Evolutionary conservation across 1,284 basidiomycete species (phyloP), one percentile per base, ranked within the genome.

Genomic region (Rhodotorula sp.): DNA sequence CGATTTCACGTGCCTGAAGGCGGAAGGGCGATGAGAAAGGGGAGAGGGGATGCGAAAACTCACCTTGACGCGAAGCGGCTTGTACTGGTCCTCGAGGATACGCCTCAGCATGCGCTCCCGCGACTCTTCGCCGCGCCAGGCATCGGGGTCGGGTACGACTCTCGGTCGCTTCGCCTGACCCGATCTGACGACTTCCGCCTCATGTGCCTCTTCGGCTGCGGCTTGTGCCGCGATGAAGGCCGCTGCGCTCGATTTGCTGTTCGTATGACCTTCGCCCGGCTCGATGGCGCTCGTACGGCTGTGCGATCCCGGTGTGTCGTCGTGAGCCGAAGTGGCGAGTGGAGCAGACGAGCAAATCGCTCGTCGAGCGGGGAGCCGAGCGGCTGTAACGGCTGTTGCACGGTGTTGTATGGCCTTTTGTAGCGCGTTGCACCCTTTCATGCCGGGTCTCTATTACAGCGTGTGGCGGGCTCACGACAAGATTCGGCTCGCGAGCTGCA

Each of bases 21-120:
- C 37, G 37, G 37, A 42, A 42, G 37, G 14, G 37, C 10, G 37
- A 12, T 42, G 37, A 1, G 10, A 42, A n/a, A n/a, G n/a, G 22
- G 10, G 0, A 1, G 17, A 48, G 37, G 15, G 18, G 18, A 44
- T 18, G 20, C n/a, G 30, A 4, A 4, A 24, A 24, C 66, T 12
- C n/a, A 73, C 73, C 73, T 75, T 75, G 29, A 73, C 49, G 3
- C 67, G 24, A 0, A 75, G 37, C 26, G 73, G 71, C 46, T 75
- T 73, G 69, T 75, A 75, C 60, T 56, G 54, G 51, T 75, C 73
- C 26, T 69, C 59, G 33, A 75, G 30, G 30, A 75, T 75, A 1
- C 73, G 61, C 18, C 56, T 61, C 10, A 75, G 33, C 67, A 69
- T 68, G 8, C 57, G 29, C 49, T 68, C 71, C 37, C 67, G 58